Percentiles rank a stretch among this genome's conserved stretches.
Evolutionary conservation across 2,329 filamentous ascomycete genomes (phyloP).

Genomic region (Dactylonectria macrodidyma): DNA sequence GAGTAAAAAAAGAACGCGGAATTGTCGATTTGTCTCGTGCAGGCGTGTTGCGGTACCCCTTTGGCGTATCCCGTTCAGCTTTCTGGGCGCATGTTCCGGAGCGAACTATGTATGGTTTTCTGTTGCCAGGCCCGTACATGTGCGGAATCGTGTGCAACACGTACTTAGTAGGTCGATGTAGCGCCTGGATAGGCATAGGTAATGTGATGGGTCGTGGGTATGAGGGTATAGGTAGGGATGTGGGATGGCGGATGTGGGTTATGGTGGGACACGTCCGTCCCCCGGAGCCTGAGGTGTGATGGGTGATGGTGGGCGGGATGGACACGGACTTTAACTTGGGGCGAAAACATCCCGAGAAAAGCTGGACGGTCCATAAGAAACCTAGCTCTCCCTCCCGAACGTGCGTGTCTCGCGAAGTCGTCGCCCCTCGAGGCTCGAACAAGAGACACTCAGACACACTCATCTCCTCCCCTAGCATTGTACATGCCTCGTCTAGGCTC

Average conservation of each 20-base stretch:
- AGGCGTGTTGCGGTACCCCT: not conserved
- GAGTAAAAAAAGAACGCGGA: not conserved
- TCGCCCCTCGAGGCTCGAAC: constrained; percentile 5
- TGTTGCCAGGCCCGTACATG: constrained; percentile 9
- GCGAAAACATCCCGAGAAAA: constrained; percentile 3
- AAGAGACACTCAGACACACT: constrained; percentile 32
- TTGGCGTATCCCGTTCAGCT: not conserved
- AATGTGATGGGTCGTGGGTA: not conserved
- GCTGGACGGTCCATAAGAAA: not conserved
- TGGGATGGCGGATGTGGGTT: not conserved
- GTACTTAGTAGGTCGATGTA: constrained; percentile 1
- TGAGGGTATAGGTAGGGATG: constrained; percentile 10
- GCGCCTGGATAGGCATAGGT: constrained; percentile 8
- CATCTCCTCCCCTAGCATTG: constrained; percentile 34
- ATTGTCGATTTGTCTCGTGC: not conserved
- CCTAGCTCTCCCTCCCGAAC: constrained; percentile 2
- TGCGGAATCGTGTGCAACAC: constrained; percentile 15
- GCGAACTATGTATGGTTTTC: not conserved
- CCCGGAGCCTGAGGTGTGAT: constrained; percentile 3
- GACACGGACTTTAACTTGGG: constrained; percentile 18
- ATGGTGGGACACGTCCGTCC: not conserved
- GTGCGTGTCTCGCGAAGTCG: not conserved
- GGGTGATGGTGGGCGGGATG: constrained; percentile 13
- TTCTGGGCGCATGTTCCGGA: constrained; percentile 15
- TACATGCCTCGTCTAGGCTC: constrained; percentile 17